Evolutionary conservation across 1,139 yeast species (phyloP).

Genomic region (Hansenula lynferdii): DNA sequence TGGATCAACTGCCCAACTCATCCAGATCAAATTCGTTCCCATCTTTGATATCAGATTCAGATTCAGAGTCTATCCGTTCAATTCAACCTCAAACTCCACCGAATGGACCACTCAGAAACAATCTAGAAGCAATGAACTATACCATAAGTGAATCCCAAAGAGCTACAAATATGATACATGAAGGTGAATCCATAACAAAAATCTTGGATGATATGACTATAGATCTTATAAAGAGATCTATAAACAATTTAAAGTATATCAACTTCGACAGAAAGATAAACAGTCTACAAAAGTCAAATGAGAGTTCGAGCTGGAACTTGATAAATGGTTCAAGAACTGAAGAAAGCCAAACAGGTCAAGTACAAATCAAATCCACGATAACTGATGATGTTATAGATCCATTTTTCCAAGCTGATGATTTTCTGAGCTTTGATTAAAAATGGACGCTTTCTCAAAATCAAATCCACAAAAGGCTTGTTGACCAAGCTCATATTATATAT

Average conservation of each 20-base stretch:
- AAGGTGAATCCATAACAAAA: slow-evolving; percentile 19
- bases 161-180: slow-evolving; percentile 7
- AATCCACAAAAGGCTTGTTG: too few relatives aligned
- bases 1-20: too few relatives aligned
- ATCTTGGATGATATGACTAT: slow-evolving; percentile 17
- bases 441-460: too few relatives aligned
- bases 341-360: too few relatives aligned
- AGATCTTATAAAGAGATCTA: slow-evolving; percentile 19
- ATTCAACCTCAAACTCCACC: background rate
- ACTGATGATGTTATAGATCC: too few relatives aligned
- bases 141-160: background rate
- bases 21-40: slow-evolving; percentile 8
- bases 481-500: too few relatives aligned
- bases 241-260: slow-evolving; percentile 17
- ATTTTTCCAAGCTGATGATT: slow-evolving; percentile 10
- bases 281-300: background rate
- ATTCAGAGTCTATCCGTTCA: slow-evolving; percentile 1
- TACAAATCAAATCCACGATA: background rate
- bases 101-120: too few relatives aligned
- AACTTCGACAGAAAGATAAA: slow-evolving; percentile 12
- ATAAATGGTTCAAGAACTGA: background rate
- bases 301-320: background rate
- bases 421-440: slow-evolving; percentile 5
- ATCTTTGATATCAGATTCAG: slow-evolving; percentile 6
- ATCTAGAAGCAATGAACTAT: background rate